Base-by-base conservation (phyloP, 148 eudicot genomes). In the Camellia sinensis region DNA sequence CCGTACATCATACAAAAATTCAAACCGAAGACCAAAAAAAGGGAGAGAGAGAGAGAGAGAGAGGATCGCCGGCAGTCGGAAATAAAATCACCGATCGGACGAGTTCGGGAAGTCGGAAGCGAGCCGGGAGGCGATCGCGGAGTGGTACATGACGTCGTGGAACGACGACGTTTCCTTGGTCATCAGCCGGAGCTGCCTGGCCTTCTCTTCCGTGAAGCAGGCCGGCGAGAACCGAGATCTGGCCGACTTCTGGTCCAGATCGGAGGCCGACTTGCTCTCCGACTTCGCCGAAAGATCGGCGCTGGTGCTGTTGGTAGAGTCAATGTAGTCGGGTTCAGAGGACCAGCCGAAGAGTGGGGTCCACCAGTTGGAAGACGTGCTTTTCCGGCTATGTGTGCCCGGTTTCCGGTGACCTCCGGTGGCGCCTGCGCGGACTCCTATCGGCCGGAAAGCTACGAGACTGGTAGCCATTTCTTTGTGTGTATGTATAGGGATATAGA, bases 131-230 rank as follows among this genome's bases (percentile, higher is more conserved):
- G 90, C 88, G 54, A 88, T 88, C 17, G 88, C 85, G 1, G 90
- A 88, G 82, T 87, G 90, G 67, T 87, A 87, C 90, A 87, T 85
- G 76, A 44, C 65, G 52, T 85, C 90, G 68, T 87, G 88, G 44
- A 75, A 81, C 77, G 86, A 61, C 72, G 52, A 40, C 71, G 90
- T 64, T 9, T 81, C 88, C 15, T 1, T 73, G 17, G 88, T 85
- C 90, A 87, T 81, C 85, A 79, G 45, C 80, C 90, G 73, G 3
- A 87, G 84, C 85, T 75, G 86, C 73, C 71, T 87, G 29, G 90
- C 87, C 73, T 87, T 87, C 77, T 83, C 90, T 19, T 81, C 86
- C 21, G 88, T 87, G 73, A 87, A 87, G 5, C 74, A 37, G 1
- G 82, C 89, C 62, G 85, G 83, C 0, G 75, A 73, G 71, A 80